phyloP scores from a whole-genome alignment of 2,329 filamentous ascomycete genomes.

The Colletotrichum noveboracense region DNA sequence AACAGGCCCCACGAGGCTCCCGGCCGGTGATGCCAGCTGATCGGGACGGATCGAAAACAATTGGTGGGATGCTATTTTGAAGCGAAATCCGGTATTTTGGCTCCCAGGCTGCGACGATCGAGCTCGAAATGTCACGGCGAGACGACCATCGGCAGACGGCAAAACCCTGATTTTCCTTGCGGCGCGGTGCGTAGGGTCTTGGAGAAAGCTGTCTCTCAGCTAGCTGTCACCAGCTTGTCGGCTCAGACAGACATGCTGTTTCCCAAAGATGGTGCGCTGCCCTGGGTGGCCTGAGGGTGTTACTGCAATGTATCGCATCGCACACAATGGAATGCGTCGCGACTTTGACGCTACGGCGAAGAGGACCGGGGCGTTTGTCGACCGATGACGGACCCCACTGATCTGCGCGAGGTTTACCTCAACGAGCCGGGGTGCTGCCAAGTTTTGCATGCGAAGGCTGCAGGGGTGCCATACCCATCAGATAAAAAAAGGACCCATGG shows the following conservation, averaged over 20 bases:
- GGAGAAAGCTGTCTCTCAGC: background rate
- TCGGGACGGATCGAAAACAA: slow-evolving; percentile 9
- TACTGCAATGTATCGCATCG: background rate
- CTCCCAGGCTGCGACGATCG: background rate
- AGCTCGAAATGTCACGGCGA: background rate
- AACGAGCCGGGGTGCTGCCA: slow-evolving; percentile 13
- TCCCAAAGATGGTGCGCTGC: background rate
- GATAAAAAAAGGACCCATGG: background rate
- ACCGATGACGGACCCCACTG: slow-evolving; percentile 11
- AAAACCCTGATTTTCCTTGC: slow-evolving; percentile 15
- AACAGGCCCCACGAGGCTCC: slow-evolving; percentile 5
- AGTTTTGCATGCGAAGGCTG: slow-evolving; percentile 15
- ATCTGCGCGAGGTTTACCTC: slow-evolving; percentile 13
- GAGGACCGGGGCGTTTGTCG: background rate
- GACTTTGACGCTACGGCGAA: background rate
- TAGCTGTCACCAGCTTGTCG: background rate
- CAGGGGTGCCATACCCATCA: background rate
- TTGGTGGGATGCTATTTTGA: slow-evolving; percentile 5
- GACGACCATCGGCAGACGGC: background rate
- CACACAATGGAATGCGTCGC: background rate
- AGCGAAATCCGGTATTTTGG: background rate
- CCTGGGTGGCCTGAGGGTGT: background rate
- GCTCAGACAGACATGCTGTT: background rate
- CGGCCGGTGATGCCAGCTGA: slow-evolving; percentile 1
- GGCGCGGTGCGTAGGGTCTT: slow-evolving; percentile 17